A percentile compares a stretch with the other conserved stretches of the same genome.
Evolutionary conservation across 768 basidiomycete species (phyloP).

Genomic region (Coprinopsis marcescibilis): DNA sequence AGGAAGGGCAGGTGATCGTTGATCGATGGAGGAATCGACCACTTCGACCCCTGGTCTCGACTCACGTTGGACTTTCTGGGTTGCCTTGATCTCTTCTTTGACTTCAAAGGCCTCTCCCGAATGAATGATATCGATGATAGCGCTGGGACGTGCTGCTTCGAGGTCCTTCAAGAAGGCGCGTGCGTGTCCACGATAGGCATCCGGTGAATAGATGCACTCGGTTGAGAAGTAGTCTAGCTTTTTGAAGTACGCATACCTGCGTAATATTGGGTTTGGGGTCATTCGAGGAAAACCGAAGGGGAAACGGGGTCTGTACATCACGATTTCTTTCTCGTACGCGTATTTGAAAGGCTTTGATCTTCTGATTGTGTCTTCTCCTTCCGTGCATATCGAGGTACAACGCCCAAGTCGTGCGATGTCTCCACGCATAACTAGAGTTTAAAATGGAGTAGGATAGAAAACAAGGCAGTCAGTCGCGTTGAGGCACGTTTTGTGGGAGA

Average conservation of each 20-base stretch:
- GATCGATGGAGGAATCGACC: slow-evolving; percentile 4
- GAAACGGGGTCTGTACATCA: slow-evolving; percentile 59
- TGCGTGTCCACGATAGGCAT: slow-evolving; percentile 96
- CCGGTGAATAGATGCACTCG: slow-evolving; percentile 98
- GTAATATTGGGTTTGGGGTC: slow-evolving; percentile 10
- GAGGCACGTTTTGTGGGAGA: neutral
- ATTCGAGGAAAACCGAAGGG: slow-evolving; percentile 2
- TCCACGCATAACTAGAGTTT: slow-evolving; percentile 82
- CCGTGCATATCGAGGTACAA: slow-evolving; percentile 92
- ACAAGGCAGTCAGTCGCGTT: neutral
- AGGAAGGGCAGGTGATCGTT: slow-evolving; percentile 1
- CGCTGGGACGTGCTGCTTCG: slow-evolving; percentile 89
- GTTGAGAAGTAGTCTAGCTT: slow-evolving; percentile 99
- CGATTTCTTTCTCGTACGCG: slow-evolving; percentile 98
- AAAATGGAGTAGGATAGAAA: neutral
- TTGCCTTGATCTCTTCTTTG: slow-evolving; percentile 76
- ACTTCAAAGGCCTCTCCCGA: slow-evolving; percentile 91
- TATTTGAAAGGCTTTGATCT: slow-evolving; percentile 99
- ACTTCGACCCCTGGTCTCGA: slow-evolving; percentile 14
- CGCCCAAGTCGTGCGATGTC: slow-evolving; percentile 92
- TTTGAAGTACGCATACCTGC: slow-evolving; percentile 98
- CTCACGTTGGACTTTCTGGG: slow-evolving; percentile 82
- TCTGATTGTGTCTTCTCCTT: slow-evolving; percentile 94
- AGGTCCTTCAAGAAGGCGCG: slow-evolving; percentile 92
- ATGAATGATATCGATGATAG: slow-evolving; percentile 97